Percentiles rank a stretch among this genome's conserved stretches.
Evolutionary conservation across 768 basidiomycete species (phyloP).

Genomic region (Rhizopogon vesiculosus): DNA sequence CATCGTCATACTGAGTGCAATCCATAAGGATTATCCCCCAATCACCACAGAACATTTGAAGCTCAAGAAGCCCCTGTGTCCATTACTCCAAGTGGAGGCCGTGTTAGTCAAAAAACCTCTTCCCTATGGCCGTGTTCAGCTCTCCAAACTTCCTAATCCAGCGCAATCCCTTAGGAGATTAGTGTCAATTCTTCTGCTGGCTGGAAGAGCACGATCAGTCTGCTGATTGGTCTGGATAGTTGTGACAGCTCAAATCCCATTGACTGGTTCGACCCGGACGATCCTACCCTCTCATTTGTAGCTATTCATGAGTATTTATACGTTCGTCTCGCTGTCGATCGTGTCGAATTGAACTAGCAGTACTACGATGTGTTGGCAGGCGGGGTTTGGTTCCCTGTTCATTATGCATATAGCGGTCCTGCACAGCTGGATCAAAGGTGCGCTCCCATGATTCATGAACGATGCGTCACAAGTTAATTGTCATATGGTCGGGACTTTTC

Average conservation of each 20-base stretch:
- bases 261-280: conserved; percentile 53
- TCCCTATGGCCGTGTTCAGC: conserved; percentile 42
- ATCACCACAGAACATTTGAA: conserved; percentile 50
- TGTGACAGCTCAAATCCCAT: conserved; percentile 33
- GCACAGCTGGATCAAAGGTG: too few species aligned
- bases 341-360: too few species aligned
- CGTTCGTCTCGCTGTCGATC: too few species aligned
- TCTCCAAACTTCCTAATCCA: conserved; percentile 21
- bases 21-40: conserved; percentile 26
- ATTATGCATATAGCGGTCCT: too few species aligned
- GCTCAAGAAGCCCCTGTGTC: conserved; percentile 56
- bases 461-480: too few species aligned
- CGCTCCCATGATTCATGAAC: too few species aligned
- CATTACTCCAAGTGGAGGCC: conserved; percentile 66
- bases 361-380: too few species aligned
- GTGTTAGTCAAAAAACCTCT: conserved; percentile 67
- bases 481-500: too few species aligned
- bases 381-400: too few species aligned
- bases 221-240: conserved; percentile 39
- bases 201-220: conserved; percentile 51
- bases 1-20: conserved; percentile 11
- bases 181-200: conserved; percentile 43
- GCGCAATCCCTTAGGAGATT: conserved; percentile 33
- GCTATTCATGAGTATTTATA: not conserved
- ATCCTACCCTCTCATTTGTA: conserved; percentile 31